Evolutionary conservation across 2,329 filamentous ascomycete genomes (phyloP), one percentile per base, ranked within the genome.

Genomic region (Pyrenophora seminiperda): DNA sequence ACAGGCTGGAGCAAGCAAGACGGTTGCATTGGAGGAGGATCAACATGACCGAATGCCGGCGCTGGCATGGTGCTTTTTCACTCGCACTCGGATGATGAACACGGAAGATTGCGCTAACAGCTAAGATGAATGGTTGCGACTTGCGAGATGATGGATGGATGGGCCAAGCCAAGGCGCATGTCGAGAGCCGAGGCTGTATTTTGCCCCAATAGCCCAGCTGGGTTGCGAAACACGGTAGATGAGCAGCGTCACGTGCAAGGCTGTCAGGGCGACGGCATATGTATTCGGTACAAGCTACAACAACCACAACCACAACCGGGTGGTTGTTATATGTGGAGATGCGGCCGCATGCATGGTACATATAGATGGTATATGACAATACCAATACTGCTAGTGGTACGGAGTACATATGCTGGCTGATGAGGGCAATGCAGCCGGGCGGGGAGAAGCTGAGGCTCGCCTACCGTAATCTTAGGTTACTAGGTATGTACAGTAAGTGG

Each of bases 31-130:
- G n/a, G n/a, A n/a, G n/a, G 39, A 53, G 56, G 44, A 53, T 47
- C 17, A 34, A 18, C 30, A 47, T 37, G 64, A 59, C 61, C 54
- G 54, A 48, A 45, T 53, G 50, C 54, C 58, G 54, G 62, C 50
- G 61, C 62, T 58, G 36, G 41, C 54, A 51, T 44, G 55, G 53
- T 61, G 60, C 61, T 66, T 62, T 62, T 63, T 54, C 9, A 27
- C 24, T 50, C 40, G 47, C 13, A 29, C 40, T 50, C 45, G 49
- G 44, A 55, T 54, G 51, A 50, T 57, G 50, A 53, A 61, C 46
- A 53, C 58, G 54, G 53, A 56, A 65, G 61, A 65, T 61, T 45
- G 52, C 65, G 65, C 61, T 66, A 63, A 54, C 18, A 54, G 65
- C 61, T 66, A 63, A 54, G 20, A 54, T 34, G 24, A 40, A 42